Percentiles rank a stretch among this genome's conserved stretches.
These are phyloP conservation scores for Suillus subalutaceus DNA, from an alignment of 768 basidiomycete genomes.

Conservation along the genomic window DNA sequence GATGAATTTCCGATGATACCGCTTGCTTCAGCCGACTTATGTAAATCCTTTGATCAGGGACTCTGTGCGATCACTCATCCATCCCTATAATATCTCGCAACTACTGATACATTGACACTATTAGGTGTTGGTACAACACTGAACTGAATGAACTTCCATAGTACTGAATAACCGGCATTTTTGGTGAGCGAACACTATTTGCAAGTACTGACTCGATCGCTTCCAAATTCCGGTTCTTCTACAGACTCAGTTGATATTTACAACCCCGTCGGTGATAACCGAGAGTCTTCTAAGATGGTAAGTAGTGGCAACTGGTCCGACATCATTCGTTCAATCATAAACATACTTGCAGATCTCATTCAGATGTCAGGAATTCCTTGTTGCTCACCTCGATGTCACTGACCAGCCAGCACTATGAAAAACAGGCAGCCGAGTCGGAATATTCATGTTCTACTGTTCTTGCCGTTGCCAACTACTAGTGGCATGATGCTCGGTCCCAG, in stretches of 20 bases:
- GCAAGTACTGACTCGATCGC: too few relatives aligned
- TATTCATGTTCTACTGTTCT: neutral
- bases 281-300: conserved; percentile 8
- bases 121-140: neutral
- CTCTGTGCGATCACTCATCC: neutral
- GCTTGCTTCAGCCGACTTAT: neutral
- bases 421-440: neutral
- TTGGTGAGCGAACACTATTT: neutral
- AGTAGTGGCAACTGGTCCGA: neutral
- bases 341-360: conserved; percentile 2
- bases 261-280: conserved; percentile 8
- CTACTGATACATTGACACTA: conserved; percentile 4
- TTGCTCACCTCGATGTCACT: neutral
- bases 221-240: too few relatives aligned
- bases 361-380: neutral
- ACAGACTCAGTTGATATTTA: neutral
- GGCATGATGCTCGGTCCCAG: neutral
- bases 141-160: neutral
- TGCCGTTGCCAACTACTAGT: too few relatives aligned
- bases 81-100: neutral
- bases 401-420: too few relatives aligned
- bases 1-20: neutral
- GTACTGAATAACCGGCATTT: neutral
- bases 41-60: neutral
- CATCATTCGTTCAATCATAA: conserved; percentile 5